Conservation (phyloP, 768 basidiomycete species). For the Tricholoma sp. region DNA sequence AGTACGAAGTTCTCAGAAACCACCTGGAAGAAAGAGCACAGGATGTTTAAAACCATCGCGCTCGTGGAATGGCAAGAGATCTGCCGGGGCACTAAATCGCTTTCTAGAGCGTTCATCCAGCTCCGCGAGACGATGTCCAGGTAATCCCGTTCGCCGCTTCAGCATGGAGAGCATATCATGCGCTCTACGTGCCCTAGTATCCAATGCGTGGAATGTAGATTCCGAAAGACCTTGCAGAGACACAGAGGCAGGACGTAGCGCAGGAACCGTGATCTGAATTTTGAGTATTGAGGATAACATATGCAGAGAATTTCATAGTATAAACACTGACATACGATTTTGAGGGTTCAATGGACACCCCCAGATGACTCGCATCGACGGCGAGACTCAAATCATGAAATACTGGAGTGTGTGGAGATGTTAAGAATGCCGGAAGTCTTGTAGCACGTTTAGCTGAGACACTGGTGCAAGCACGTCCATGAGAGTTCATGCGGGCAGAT, state of each 20-base stretch:
- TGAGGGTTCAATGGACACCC: constrained; percentile 33
- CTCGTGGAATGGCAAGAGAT: constrained; percentile 40
- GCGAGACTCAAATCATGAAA: constrained; percentile 13
- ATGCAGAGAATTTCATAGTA: constrained; percentile 8
- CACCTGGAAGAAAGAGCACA: constrained; percentile 52
- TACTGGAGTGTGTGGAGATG: constrained; percentile 15
- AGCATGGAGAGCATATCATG: constrained; percentile 64
- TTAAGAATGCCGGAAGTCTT: constrained; percentile 31
- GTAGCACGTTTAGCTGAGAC: constrained; percentile 11
- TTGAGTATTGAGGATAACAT: constrained; percentile 34
- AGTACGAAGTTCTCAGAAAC: constrained; percentile 39
- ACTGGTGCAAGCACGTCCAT: constrained; percentile 25
- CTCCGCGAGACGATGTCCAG: constrained; percentile 19
- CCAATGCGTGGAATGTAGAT: constrained; percentile 45
- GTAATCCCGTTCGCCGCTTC: constrained; percentile 46
- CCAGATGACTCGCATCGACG: constrained; percentile 36
- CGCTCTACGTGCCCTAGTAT: constrained; percentile 51
- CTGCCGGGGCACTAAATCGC: constrained; percentile 61
- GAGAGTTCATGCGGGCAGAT: constrained; percentile 51
- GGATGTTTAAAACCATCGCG: constrained; percentile 58
- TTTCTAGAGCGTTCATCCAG: constrained; percentile 28
- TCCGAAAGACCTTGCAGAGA: constrained; percentile 48
- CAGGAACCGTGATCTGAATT: constrained; percentile 43
- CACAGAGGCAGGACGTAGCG: constrained; percentile 38
- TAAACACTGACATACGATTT: constrained; percentile 11